These are phyloP conservation scores for Heteromeles arbutifolia DNA, from an alignment of 306 rosid genomes.

Conservation along the genomic window DNA sequence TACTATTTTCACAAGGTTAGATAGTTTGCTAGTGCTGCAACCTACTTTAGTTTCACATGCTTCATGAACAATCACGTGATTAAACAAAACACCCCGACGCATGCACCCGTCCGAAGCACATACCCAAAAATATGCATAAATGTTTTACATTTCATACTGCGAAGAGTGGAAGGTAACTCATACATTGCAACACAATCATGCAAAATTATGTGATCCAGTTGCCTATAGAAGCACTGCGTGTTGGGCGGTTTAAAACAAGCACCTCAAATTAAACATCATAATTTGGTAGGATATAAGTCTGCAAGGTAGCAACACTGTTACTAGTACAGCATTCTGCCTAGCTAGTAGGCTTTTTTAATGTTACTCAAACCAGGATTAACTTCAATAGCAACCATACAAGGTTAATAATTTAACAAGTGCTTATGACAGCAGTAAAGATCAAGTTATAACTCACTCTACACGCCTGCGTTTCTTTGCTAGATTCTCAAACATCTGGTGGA, in stretches of 20 bases:
- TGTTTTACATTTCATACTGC: background rate
- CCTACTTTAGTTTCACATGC: background rate
- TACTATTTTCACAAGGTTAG: background rate
- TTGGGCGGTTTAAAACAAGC: background rate
- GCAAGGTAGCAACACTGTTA: slow-evolving; percentile 1
- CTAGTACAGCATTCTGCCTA: slow-evolving; percentile 18
- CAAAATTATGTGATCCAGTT: background rate
- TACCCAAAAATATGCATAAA: background rate
- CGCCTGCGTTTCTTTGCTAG: slow-evolving; percentile 91
- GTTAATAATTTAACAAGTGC: slow-evolving; percentile 9
- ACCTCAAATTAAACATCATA: slow-evolving; percentile 1
- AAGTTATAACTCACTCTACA: slow-evolving; percentile 36
- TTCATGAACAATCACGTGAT: background rate
- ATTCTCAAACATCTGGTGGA: slow-evolving; percentile 79
- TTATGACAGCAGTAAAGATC: slow-evolving; percentile 10
- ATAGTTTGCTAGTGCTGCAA: background rate
- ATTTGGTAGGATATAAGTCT: slow-evolving; percentile 7
- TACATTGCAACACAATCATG: background rate
- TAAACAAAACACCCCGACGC: background rate
- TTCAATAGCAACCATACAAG: slow-evolving; percentile 11
- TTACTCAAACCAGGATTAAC: slow-evolving; percentile 14
- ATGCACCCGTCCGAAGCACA: background rate
- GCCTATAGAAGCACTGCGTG: background rate
- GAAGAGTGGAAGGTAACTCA: background rate
- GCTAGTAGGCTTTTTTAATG: slow-evolving; percentile 18